Conservation (phyloP, 805 yeast genomes). For the Wickerhamomyces kurtzmanii region DNA sequence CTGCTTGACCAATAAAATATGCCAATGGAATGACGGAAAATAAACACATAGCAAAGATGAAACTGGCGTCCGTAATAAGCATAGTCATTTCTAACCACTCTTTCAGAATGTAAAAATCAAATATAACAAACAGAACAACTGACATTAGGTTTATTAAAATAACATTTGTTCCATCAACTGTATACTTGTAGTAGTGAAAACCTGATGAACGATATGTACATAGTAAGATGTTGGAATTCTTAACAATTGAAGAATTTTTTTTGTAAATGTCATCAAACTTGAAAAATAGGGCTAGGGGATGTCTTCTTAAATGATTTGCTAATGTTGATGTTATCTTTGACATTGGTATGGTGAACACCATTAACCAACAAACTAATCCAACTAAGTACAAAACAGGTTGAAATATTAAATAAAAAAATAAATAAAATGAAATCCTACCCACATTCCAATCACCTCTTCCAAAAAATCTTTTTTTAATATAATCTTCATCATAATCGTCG, state of each 20-base stretch:
- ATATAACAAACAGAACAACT: slow-evolving; percentile 72
- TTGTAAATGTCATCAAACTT: slow-evolving; percentile 46
- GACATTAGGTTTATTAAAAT: slow-evolving; percentile 79
- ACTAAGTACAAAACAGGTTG: slow-evolving; percentile 57
- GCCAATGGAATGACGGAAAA: slow-evolving; percentile 89
- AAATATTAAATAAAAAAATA: slow-evolving; percentile 56
- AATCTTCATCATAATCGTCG: slow-evolving; percentile 12
- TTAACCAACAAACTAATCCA: slow-evolving; percentile 62
- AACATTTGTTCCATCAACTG: slow-evolving; percentile 93
- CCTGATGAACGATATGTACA: slow-evolving; percentile 94
- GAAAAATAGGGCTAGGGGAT: slow-evolving; percentile 83
- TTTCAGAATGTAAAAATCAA: slow-evolving; percentile 61
- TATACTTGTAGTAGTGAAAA: slow-evolving; percentile 87
- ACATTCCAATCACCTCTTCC: slow-evolving; percentile 90
- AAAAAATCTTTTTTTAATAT: slow-evolving; percentile 47
- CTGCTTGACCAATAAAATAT: slow-evolving; percentile 96
- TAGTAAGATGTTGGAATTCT: slow-evolving; percentile 51
- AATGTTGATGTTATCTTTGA: slow-evolving; percentile 64
- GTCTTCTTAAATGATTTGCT: slow-evolving; percentile 72
- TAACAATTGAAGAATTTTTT: slow-evolving; percentile 17
- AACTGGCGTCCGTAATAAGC: slow-evolving; percentile 41
- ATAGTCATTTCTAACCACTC: slow-evolving; percentile 26
- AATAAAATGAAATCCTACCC: slow-evolving; percentile 71
- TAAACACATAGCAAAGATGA: slow-evolving; percentile 67
- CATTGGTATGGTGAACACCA: slow-evolving; percentile 90